phyloP scores from a whole-genome alignment of 2,329 filamentous ascomycete genomes.

The Pseudogymnoascus sp. region DNA sequence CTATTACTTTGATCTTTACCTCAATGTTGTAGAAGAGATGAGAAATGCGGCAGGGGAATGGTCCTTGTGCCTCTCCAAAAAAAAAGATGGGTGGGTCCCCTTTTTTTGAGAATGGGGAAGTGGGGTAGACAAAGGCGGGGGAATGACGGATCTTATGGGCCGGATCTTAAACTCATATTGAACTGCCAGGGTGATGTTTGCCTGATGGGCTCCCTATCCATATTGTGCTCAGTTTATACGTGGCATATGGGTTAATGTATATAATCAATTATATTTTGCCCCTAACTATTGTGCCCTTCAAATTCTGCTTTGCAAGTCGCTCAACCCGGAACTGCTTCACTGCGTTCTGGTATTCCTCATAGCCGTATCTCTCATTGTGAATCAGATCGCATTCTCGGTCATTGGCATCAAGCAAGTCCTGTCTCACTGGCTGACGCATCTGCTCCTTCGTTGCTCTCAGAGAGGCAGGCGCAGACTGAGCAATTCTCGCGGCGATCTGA shows the following conservation, averaged over 20 bases:
- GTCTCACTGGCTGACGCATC: conserved; percentile 17
- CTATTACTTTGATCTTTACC: neutral
- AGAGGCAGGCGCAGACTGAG: conserved; percentile 14
- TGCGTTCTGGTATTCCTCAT: conserved; percentile 11
- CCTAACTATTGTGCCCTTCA: conserved; percentile 12
- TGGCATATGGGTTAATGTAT: neutral
- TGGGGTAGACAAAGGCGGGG: neutral
- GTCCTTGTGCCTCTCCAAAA: neutral
- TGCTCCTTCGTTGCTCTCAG: conserved; percentile 17
- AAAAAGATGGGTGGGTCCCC: neutral
- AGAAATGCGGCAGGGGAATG: neutral
- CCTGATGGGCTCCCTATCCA: neutral
- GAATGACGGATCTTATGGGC: neutral
- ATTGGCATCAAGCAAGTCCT: conserved; percentile 18
- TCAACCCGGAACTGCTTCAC: conserved; percentile 11
- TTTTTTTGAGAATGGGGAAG: neutral
- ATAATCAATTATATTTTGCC: neutral
- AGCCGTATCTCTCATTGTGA: conserved; percentile 14
- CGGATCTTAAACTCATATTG: neutral
- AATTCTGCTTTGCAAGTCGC: conserved; percentile 10
- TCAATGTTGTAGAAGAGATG: neutral
- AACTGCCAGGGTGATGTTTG: neutral
- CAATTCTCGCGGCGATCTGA: conserved; percentile 14
- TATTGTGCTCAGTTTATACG: neutral
- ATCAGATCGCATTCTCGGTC: conserved; percentile 14